Evolutionary conservation across 352 stramenopile genomes (phyloP), one percentile per base, ranked within the genome.

Genomic region (Pythium myriotylum): DNA sequence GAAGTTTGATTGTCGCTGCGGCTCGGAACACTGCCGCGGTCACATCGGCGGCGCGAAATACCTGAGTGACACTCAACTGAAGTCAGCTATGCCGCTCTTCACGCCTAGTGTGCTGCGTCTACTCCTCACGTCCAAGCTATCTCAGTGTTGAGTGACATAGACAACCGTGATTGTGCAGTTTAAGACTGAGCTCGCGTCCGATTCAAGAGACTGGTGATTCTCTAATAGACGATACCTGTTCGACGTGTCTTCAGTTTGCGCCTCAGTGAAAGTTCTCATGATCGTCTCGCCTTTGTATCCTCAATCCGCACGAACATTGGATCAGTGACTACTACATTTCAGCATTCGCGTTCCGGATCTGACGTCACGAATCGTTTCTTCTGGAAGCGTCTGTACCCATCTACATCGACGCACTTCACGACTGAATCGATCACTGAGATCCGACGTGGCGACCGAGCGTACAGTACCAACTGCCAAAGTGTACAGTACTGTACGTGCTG

Each of bases 1-100:
- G 60, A 94, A 95, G 61, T 96, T 96, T 26, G 72, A 86, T 53
- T 96, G 88, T 67, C 77, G 77, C 37, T 96, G 88, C 57, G 84
- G 86, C 45, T 73, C 81, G 23, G 43, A 64, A 3, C 77, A 72
- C 12, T 92, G 84, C 57, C 76, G 74, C 27, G 79, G 81, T 20
- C 72, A 92, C 69, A 86, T 95, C 33, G 73, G 77, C 14, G 88
- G 88, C 4, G 88, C 88, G 56, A 95, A 94, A 72, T 85, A 93
- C 68, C 71, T 96, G 12, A 68, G 40, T n/a, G 71, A 91, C 48
- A 43, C 61, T 8, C 63, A 92, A 47, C 63, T 94, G 17, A 62
- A 59, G n/a, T 50, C 58, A 13, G 65, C 78, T 6, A 63, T 92
- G 61, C 72, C 79, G 23, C 79, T 89, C 35, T 92, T 94, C 68